Evolutionary conservation across 371 early-diverging fungal species (phyloP), one percentile per base, ranked within the genome.

Genomic region (Mortierella sp.): DNA sequence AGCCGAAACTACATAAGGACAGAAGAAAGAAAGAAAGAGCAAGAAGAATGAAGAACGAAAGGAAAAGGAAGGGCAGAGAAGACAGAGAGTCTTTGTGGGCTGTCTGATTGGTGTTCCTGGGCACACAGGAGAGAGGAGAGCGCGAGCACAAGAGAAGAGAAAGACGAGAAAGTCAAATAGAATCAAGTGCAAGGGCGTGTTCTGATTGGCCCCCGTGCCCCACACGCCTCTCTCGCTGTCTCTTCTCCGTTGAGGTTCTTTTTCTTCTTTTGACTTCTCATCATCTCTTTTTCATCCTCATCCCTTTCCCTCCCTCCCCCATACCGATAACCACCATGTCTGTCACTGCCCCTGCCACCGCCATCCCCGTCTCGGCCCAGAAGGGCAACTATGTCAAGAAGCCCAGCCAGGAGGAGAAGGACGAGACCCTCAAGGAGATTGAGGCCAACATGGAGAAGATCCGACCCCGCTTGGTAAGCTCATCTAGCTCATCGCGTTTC

Each of bases 381-480:
- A 82, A 82, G 79, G 44, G 71, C 57, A 61, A 73, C 16, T 80
- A 76, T 73, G 80, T 80, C 84, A 80, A 83, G 78, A 83, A 83
- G 73, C 84, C 84, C 43, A 80, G 72, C 71, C 78, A 77, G 70
- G 84, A 83, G 53, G 84, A 83, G 67, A 83, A 80, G 78, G 69
- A 80, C 50, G 54, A 77, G 28, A 74, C 77, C 54, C 57, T 83
- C 55, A 79, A 80, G 70, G 80, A 83, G 80, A 80, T 83, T 67
- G 84, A 83, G 77, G 84, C 77, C 51, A 80, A 78, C 80, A 83
- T 80, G 72, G 80, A 80, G 70, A 77, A 83, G 80, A 77, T 83
- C 78, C 84, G 84, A 57, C 84, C 80, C 64, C 84, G 78, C 34
- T 54, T 83, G 80, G 84, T 80, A 83, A 75, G 80, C 59, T 16